Percentiles rank a stretch among this genome's conserved stretches.
Conservation (phyloP, 2,329 filamentous ascomycete species). For the Massarina eburnea region DNA sequence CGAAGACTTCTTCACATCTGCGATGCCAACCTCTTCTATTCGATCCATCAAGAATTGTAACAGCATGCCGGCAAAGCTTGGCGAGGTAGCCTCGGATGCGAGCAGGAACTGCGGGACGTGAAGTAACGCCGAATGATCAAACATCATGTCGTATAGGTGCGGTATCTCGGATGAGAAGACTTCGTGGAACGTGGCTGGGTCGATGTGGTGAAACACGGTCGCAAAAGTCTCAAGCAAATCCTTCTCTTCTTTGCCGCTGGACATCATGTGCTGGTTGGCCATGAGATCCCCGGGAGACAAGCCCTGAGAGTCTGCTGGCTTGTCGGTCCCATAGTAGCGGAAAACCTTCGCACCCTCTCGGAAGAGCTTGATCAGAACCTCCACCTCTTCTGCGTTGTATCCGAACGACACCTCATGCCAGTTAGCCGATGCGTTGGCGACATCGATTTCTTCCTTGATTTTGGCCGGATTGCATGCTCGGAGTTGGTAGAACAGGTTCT, state of each 20-base stretch:
- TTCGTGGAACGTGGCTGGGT: constrained; percentile 97
- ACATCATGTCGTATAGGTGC: constrained; percentile 95
- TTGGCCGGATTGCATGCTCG: constrained; percentile 77
- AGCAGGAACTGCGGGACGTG: constrained; percentile 98
- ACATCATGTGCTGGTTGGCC: constrained; percentile 92
- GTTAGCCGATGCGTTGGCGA: constrained; percentile 76
- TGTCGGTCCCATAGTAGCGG: constrained; percentile 92
- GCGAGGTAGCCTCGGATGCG: constrained; percentile 96
- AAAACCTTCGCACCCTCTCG: constrained; percentile 95
- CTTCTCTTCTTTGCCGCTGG: constrained; percentile 94
- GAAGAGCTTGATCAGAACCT: constrained; percentile 95
- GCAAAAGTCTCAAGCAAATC: constrained; percentile 96
- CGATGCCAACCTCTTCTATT: constrained; percentile 90
- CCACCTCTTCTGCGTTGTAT: constrained; percentile 95
- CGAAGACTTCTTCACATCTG: constrained; percentile 87
- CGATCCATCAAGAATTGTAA: constrained; percentile 96
- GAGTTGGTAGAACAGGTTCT: constrained; percentile 94
- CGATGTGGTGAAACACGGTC: constrained; percentile 97
- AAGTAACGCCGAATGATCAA: constrained; percentile 89
- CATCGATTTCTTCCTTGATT: constrained; percentile 65
- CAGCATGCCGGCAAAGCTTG: constrained; percentile 97
- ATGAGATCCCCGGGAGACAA: constrained; percentile 87
- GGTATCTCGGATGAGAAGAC: constrained; percentile 98
- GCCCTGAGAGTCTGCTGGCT: constrained; percentile 72
- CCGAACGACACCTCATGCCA: constrained; percentile 96